phyloP scores from a whole-genome alignment of 495 filamentous ascomycete genomes.

The Penicillium lividum region DNA sequence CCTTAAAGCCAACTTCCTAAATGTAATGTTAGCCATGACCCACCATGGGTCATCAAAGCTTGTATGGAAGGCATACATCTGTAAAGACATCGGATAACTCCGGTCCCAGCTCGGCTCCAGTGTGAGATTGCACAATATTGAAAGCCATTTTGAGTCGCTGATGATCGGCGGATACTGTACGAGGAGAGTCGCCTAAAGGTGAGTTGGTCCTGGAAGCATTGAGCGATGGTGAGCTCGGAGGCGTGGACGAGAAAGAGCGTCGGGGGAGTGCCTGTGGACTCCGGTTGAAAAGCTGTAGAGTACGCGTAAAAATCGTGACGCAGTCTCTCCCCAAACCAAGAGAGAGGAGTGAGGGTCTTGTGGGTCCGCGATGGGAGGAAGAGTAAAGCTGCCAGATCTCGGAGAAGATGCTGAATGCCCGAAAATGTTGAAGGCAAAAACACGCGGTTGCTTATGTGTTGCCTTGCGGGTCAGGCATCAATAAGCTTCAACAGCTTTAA shows the following conservation, averaged over 20 bases:
- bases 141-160: constrained; percentile 68
- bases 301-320: constrained; percentile 45
- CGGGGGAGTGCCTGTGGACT: constrained; percentile 45
- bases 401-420: constrained; percentile 11
- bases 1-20: constrained; percentile 80
- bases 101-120: constrained; percentile 37
- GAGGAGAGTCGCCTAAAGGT: constrained; percentile 40
- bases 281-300: constrained; percentile 40
- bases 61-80: constrained; percentile 38
- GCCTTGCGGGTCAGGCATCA: constrained; percentile 36
- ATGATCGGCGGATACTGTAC: constrained; percentile 42
- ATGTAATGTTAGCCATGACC: constrained; percentile 14
- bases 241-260: constrained; percentile 41
- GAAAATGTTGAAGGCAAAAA: constrained; percentile 39
- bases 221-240: constrained; percentile 33
- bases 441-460: constrained; percentile 33
- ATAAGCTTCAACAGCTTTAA: constrained; percentile 40
- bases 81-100: constrained; percentile 51
- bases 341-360: constrained; percentile 18
- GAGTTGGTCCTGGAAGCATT: constrained; percentile 38
- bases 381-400: constrained; percentile 8
- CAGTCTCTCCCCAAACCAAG: constrained; percentile 26
- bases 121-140: constrained; percentile 33
- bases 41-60: constrained; percentile 1
- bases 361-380: constrained; percentile 10